Base-by-base conservation (phyloP, 768 basidiomycete genomes). In the Phanerodontia chrysosporium region DNA sequence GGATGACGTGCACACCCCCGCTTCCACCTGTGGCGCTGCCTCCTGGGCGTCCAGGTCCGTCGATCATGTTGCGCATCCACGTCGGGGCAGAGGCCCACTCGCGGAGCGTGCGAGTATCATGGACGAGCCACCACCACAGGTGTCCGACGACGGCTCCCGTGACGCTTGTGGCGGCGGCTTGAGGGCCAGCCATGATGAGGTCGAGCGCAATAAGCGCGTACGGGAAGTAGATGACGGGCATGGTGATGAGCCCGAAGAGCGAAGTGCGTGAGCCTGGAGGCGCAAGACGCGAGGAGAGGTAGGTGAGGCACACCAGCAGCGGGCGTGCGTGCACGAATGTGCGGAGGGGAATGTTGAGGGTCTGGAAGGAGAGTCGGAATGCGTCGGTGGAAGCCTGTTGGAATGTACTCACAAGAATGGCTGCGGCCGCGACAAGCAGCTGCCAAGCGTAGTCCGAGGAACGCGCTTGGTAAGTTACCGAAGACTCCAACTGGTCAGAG, bases 381-480 rank as follows among this genome's bases (percentile, higher is more conserved):
- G 29, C 35, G 7, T 13, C 4, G 53, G 48, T 36, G 25, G 45
- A 7, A 14, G 32, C 64, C 12, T 56, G 22, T 75, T n/a, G 36
- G 5, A 27, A 12, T 27, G 24, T 28, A 30, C 86, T 59, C 69
- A 92, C 89, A 30, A 91, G 72, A 35, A 92, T 85, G 12, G 75
- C 74, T 28, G 72, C 71, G 44, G 78, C 73, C 9, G 85, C 81
- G 52, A 85, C 71, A 59, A 84, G 67, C 16, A 86, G 76, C 64
- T 92, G 90, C 81, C 85, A 92, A 18, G 88, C 89, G 46, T 88
- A 80, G 72, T 94, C 91, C 2, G 89, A 81, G 0, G 89, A 88
- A 49, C 82, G 80, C 3, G 76, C 70, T 0, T 69, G 62, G 66
- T 83, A 94, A 7, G 52, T 53, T 53, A 45, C 84, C 78, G 3